Base-by-base conservation (phyloP, 306 rosid species). In the Trichosanthes truncata region DNA sequence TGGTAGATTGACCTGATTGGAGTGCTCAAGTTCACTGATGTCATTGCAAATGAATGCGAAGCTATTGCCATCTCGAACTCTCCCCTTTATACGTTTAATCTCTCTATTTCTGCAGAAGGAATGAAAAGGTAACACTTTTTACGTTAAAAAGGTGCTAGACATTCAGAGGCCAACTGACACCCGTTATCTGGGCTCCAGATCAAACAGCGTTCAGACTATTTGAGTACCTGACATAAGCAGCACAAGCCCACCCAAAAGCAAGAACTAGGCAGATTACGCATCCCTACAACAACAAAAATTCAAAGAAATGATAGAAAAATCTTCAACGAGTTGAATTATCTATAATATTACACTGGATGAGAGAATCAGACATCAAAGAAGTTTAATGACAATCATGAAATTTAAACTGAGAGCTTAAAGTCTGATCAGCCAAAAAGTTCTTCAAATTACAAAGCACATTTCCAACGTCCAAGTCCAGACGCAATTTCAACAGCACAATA, bases 171-270 rank as follows among this genome's bases (percentile, higher is more conserved):
- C 43, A 61, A 15, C 25, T 6, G 20, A 29, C 40, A 21, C 5
- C 7, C 65, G 33, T 33, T 23, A 40, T 68, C 35, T 31, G 33
- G 75, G 18, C 9, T 38, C 8, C 21, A 77, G 41, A n/a, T 9
- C 9, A 65, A 20, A 35, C 46, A 67, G 31, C 36, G 18, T 35
- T 65, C 77, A 12, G 53, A 41, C 49, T 6, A 29, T 18, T 15
- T 9, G 20, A 61, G 43, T 89, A 95, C 99, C 99, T 92, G 82
- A 95, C 93, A 88, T 68, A 88, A 73, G 99, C 91, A 25, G 97
- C 99, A 82, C 79, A 80, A 78, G 84, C 93, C 97, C 97, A 95
- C 40, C 99, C 99, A 20, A 90, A 10, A 48, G 97, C 97, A 78
- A 95, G 93, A 74, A 33, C 0, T 82, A 93, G 82, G 83, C 96